These are phyloP conservation scores for Leccinellum luteum DNA, from an alignment of 768 basidiomycete species.

Conservation along the genomic window DNA sequence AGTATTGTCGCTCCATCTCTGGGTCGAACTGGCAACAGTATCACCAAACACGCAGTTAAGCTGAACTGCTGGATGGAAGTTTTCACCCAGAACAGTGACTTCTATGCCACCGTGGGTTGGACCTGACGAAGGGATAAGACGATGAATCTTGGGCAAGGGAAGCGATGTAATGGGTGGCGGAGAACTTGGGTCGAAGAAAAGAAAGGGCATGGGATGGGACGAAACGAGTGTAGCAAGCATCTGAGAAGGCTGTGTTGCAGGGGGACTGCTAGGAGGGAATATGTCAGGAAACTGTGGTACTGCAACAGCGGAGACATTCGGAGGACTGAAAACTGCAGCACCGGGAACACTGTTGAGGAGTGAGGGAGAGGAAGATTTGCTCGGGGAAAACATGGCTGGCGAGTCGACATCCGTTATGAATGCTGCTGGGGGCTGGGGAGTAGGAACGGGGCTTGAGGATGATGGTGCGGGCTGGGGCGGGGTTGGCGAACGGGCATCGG, in stretches of 20 bases:
- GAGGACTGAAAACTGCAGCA: constrained; percentile 14
- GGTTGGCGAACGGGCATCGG: constrained; percentile 31
- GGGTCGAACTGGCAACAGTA: constrained; percentile 74
- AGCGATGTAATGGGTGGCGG: constrained; percentile 45
- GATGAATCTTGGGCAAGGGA: constrained; percentile 73
- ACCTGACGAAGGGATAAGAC: constrained; percentile 79
- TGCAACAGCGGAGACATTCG: constrained; percentile 14
- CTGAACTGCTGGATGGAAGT: constrained; percentile 75
- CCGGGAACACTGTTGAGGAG: constrained; percentile 4
- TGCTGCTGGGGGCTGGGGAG: constrained; percentile 4
- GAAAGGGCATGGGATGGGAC: constrained; percentile 50
- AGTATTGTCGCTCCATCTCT: constrained; percentile 90
- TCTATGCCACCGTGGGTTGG: constrained; percentile 93
- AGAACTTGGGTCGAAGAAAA: constrained; percentile 59
- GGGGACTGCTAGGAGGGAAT: constrained; percentile 15
- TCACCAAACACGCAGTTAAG: constrained; percentile 86
- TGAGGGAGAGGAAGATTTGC: constrained; percentile 11
- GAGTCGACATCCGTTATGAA: constrained; percentile 8
- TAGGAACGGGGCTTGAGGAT: constrained; percentile 12
- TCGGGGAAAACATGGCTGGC: constrained; percentile 1
- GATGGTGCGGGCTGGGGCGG: constrained; percentile 23
- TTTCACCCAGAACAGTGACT: constrained; percentile 88
- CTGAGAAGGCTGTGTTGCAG: constrained; percentile 19
- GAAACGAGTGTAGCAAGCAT: constrained; percentile 20
- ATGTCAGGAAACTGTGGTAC: constrained; percentile 19